These are phyloP conservation scores for Delphinella strobiligena DNA, from an alignment of 2,329 filamentous ascomycete genomes.

Conservation along the genomic window DNA sequence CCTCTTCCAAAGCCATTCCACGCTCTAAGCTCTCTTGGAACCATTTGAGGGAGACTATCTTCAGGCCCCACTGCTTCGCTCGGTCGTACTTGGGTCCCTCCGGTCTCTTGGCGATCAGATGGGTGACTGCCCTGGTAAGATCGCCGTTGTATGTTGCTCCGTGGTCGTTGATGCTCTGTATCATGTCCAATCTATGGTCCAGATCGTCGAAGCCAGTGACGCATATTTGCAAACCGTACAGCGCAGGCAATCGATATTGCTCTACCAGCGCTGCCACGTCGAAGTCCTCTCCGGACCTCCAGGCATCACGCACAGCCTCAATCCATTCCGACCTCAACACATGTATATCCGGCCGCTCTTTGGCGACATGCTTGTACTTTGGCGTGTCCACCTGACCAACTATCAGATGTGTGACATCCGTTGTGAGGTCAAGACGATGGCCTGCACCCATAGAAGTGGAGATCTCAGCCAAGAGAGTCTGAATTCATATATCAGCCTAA, in stretches of 20 bases:
- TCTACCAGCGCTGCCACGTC: constrained; percentile 59
- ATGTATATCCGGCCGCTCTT: constrained; percentile 73
- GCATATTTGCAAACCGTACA: constrained; percentile 52
- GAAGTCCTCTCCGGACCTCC: constrained; percentile 68
- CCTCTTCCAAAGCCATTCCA: constrained; percentile 83
- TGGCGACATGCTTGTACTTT: constrained; percentile 93
- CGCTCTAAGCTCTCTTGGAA: constrained; percentile 69
- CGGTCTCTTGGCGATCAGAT: constrained; percentile 69
- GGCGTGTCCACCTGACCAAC: constrained; percentile 80
- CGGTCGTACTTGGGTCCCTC: constrained; percentile 84
- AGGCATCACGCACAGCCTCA: constrained; percentile 63
- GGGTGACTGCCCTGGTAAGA: constrained; percentile 72
- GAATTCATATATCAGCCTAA: neutral
- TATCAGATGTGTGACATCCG: constrained; percentile 87
- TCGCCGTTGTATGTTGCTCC: constrained; percentile 83
- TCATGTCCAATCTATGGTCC: constrained; percentile 56
- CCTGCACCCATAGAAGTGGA: constrained; percentile 72
- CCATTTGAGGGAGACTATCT: constrained; percentile 74
- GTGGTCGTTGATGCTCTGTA: constrained; percentile 53
- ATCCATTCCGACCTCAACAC: constrained; percentile 78
- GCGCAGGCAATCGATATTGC: constrained; percentile 50
- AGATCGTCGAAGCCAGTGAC: constrained; percentile 60
- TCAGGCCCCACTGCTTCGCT: constrained; percentile 71
- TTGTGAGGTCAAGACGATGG: constrained; percentile 87
- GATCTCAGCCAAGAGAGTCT: constrained; percentile 36